Conservation (phyloP, 257 asterid species). For the Avicennia marina region DNA sequence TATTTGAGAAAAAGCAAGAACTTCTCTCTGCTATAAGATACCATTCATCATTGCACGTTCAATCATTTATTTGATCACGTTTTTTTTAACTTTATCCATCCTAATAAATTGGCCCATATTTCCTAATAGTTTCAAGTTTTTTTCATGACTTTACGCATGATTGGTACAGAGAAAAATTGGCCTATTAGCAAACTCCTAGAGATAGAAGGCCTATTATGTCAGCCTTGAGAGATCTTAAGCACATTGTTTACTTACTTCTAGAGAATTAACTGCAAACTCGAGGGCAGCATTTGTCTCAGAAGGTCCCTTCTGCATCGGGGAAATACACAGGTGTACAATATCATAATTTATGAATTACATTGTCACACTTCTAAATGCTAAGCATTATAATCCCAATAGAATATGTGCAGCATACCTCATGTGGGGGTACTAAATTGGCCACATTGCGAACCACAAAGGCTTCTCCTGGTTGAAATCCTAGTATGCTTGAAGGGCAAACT, state of each 20-base stretch:
- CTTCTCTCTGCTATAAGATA: too few relatives aligned
- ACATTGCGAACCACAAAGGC: slow-evolving; percentile 88
- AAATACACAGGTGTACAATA: neutral
- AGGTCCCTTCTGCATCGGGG: slow-evolving; percentile 75
- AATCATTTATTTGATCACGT: too few relatives aligned
- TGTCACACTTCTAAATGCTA: slow-evolving; percentile 8
- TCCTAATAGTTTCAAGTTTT: too few relatives aligned
- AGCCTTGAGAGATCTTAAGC: neutral
- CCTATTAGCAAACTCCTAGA: too few relatives aligned
- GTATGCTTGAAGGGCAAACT: slow-evolving; percentile 88
- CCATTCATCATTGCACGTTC: too few relatives aligned
- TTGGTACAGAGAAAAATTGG: too few relatives aligned
- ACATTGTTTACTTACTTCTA: slow-evolving; percentile 51
- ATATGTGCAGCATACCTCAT: slow-evolving; percentile 39
- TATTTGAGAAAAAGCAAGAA: too few relatives aligned
- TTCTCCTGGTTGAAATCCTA: slow-evolving; percentile 96
- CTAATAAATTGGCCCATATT: too few relatives aligned
- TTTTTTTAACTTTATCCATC: too few relatives aligned
- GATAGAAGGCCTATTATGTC: neutral
- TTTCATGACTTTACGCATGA: too few relatives aligned
- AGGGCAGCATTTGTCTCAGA: slow-evolving; percentile 96
- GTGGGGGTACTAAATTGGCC: slow-evolving; percentile 94
- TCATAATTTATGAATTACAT: neutral
- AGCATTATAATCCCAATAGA: neutral
- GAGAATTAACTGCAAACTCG: slow-evolving; percentile 86